These are phyloP conservation scores for Umbelopsis sp. DNA, from an alignment of 192 early-diverging fungal genomes.

Conservation along the genomic window DNA sequence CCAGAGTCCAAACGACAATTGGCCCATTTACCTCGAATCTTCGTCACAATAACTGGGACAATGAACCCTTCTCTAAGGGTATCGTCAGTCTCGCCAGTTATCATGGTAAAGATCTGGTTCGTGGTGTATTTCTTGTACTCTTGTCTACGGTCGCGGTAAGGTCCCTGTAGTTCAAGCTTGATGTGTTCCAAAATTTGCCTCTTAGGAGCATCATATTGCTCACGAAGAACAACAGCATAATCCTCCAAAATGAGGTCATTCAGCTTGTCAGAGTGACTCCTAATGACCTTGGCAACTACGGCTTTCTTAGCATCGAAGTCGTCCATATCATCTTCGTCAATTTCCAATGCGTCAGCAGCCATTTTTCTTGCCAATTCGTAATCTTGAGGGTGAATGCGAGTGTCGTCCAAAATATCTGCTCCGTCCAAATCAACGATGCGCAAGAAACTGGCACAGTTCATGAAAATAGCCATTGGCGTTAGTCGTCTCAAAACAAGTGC, in stretches of 20 bases:
- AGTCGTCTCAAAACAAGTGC: slow-evolving; percentile 70
- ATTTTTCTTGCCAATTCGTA: slow-evolving; percentile 96
- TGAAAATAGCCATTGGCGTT: slow-evolving; percentile 75
- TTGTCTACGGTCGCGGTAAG: slow-evolving; percentile 75
- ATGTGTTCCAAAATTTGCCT: slow-evolving; percentile 81
- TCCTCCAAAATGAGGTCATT: slow-evolving; percentile 88
- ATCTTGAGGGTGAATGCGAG: slow-evolving; percentile 93
- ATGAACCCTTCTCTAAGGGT: slow-evolving; percentile 67
- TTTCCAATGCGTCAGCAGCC: slow-evolving; percentile 93
- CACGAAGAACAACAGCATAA: slow-evolving; percentile 84
- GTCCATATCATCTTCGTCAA: slow-evolving; percentile 75
- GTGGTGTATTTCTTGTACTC: slow-evolving; percentile 55
- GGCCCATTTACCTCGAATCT: slow-evolving; percentile 74
- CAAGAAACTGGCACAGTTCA: slow-evolving; percentile 93
- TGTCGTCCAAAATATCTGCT: slow-evolving; percentile 87
- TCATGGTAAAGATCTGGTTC: slow-evolving; percentile 77
- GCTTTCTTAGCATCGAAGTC: slow-evolving; percentile 73
- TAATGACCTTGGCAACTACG: slow-evolving; percentile 81
- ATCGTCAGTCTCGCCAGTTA: slow-evolving; percentile 80
- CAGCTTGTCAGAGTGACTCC: slow-evolving; percentile 72
- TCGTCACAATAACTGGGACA: slow-evolving; percentile 67
- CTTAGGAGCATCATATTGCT: slow-evolving; percentile 76
- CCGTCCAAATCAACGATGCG: slow-evolving; percentile 70
- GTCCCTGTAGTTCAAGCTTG: slow-evolving; percentile 84
- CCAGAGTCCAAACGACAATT: slow-evolving; percentile 78